A percentile compares a stretch with the other conserved stretches of the same genome.
Conservation (phyloP, 306 rosid species). For the Amphicarpaea edgeworthii region DNA sequence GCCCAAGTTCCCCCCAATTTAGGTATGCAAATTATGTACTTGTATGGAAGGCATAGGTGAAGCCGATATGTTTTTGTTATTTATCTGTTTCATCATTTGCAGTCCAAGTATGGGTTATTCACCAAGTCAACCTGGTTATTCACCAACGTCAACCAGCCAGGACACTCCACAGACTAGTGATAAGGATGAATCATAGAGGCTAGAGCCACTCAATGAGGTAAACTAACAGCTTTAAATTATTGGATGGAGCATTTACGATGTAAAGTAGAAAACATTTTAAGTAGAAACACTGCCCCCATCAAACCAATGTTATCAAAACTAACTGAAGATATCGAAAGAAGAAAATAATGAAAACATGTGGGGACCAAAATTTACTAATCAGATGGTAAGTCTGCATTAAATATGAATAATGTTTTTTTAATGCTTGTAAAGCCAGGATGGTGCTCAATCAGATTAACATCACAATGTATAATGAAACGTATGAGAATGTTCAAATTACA, state of each 20-base stretch:
- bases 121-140: constrained; percentile 98
- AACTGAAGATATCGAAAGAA: no score
- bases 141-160: constrained; percentile 93
- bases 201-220: constrained; percentile 57
- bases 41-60: constrained; percentile 1
- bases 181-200: constrained; percentile 73
- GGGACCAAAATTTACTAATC: no score
- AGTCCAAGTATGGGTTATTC: constrained; percentile 99
- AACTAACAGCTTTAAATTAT: constrained; percentile 25
- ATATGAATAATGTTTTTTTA: no score
- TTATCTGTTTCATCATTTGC: constrained; percentile 33
- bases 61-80: constrained; percentile 17
- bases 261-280: no score
- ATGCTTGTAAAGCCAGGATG: no score
- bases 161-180: constrained; percentile 88
- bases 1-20: constrained; percentile 90
- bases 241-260: constrained; percentile 20
- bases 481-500: constrained; percentile 6
- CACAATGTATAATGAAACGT: neutral
- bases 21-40: constrained; percentile 58
- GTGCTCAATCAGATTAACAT: no score
- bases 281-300: no score
- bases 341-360: no score
- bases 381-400: no score
- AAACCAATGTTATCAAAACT: no score